Conservation (phyloP, 495 filamentous ascomycete species). For the Xylaria grammica region DNA sequence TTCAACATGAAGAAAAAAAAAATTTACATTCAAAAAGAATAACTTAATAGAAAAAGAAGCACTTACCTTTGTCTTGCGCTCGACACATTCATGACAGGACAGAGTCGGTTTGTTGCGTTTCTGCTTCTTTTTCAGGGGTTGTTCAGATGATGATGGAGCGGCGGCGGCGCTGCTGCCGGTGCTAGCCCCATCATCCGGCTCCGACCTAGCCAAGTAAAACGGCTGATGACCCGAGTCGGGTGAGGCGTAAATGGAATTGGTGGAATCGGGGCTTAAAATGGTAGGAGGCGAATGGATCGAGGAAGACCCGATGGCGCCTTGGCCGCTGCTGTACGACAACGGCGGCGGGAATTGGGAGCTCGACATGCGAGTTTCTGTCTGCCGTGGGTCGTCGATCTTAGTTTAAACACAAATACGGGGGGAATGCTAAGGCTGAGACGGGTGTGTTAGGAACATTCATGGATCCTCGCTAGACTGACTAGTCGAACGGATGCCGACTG, state of each 20-base stretch:
- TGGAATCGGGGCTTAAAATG: constrained; percentile 41
- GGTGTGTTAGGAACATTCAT: not conserved
- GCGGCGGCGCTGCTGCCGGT: constrained; percentile 37
- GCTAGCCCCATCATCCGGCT: constrained; percentile 39
- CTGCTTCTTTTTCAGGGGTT: constrained; percentile 64
- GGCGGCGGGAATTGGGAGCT: constrained; percentile 36
- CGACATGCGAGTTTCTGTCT: constrained; percentile 33
- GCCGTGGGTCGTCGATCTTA: not conserved
- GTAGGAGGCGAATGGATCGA: constrained; percentile 32
- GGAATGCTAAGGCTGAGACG: not conserved
- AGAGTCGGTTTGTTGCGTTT: constrained; percentile 78
- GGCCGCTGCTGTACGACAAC: constrained; percentile 42
- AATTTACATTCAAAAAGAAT: constrained; percentile 11
- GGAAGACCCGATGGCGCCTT: constrained; percentile 27
- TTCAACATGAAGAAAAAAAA: not conserved
- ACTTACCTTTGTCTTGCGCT: constrained; percentile 70
- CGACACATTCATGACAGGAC: constrained; percentile 74
- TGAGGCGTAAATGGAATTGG: constrained; percentile 46
- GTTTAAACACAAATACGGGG: not conserved
- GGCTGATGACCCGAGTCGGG: constrained; percentile 38
- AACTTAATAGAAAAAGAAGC: constrained; percentile 9
- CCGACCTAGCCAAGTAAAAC: constrained; percentile 38
- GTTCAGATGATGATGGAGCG: constrained; percentile 37
- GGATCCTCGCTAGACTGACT: constrained; percentile 5
- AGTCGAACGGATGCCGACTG: not conserved